Percentiles rank a stretch among this genome's conserved stretches.
Evolutionary conservation across 495 filamentous ascomycete species (phyloP).

Genomic region (Penicillium roqueforti): DNA sequence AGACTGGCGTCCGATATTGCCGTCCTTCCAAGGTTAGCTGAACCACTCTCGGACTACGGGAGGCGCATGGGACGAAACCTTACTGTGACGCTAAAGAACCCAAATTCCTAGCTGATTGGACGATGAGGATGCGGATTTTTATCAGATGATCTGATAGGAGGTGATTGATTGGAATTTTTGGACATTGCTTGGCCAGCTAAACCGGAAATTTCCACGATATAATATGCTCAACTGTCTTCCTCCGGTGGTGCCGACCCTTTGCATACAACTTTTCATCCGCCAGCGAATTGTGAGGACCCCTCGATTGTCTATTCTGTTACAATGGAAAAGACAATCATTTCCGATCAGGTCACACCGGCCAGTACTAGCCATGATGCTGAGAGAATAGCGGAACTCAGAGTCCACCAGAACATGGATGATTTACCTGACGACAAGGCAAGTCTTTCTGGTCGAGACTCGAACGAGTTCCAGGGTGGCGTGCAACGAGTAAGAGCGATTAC

Average conservation of each 20-base stretch:
- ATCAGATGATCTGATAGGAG: constrained; percentile 18
- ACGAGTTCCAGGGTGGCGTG: constrained; percentile 5
- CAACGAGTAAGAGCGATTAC: constrained; percentile 10
- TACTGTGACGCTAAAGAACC: background rate
- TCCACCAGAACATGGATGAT: background rate
- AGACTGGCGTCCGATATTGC: background rate
- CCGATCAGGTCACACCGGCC: background rate
- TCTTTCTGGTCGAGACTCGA: constrained; percentile 1
- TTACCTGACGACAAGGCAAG: background rate
- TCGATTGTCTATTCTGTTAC: background rate
- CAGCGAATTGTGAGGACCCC: background rate
- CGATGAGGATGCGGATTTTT: background rate
- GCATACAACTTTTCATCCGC: background rate
- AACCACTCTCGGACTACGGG: background rate
- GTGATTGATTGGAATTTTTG: background rate
- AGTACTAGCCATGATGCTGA: background rate
- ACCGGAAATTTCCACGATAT: background rate
- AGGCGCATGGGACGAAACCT: background rate
- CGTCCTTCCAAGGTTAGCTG: background rate
- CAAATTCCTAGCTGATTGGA: constrained; percentile 2
- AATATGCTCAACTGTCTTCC: background rate
- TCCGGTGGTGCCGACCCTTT: background rate
- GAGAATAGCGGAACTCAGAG: background rate
- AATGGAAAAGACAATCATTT: background rate
- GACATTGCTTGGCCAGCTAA: too few species aligned